Conservation (phyloP, 1,284 basidiomycete genomes). For the Pseudozyma sp. region DNA sequence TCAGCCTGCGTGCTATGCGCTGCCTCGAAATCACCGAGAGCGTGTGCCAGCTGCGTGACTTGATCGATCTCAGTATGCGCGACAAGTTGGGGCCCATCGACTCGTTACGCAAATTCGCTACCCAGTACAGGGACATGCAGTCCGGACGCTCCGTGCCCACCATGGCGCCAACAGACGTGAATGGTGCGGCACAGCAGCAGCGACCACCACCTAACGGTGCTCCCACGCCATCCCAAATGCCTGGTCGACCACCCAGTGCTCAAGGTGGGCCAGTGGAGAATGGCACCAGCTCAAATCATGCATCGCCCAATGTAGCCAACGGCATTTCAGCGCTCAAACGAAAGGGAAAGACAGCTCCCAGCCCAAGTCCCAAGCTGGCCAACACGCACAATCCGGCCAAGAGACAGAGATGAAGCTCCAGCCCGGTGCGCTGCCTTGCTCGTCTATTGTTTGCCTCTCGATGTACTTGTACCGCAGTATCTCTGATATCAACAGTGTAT, state of each 20-base stretch:
- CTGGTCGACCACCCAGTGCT: slow-evolving; percentile 35
- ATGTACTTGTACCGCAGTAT: slow-evolving; percentile 15
- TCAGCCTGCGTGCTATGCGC: slow-evolving; percentile 60
- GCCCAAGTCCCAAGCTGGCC: slow-evolving; percentile 44
- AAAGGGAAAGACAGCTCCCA: slow-evolving; percentile 44
- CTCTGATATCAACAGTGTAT: slow-evolving; percentile 5
- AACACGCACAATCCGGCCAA: slow-evolving; percentile 37
- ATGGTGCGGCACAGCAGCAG: slow-evolving; percentile 12
- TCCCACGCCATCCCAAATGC: slow-evolving; percentile 23
- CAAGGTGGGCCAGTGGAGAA: slow-evolving; percentile 33
- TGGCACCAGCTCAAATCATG: slow-evolving; percentile 26
- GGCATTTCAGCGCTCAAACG: slow-evolving; percentile 35
- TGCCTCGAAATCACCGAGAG: slow-evolving; percentile 63
- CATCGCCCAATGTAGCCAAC: slow-evolving; percentile 32
- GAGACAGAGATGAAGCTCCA: slow-evolving; percentile 31
- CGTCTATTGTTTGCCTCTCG: not conserved
- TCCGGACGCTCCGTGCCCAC: slow-evolving; percentile 20
- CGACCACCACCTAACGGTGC: slow-evolving; percentile 1
- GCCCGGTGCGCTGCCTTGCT: not conserved
- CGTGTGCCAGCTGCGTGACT: slow-evolving; percentile 57
- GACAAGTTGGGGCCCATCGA: slow-evolving; percentile 54
- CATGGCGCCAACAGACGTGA: slow-evolving; percentile 12
- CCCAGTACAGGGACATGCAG: slow-evolving; percentile 46
- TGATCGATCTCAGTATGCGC: slow-evolving; percentile 55
- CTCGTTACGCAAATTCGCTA: slow-evolving; percentile 47